Percentiles rank a stretch among this genome's conserved stretches.
Conservation (phyloP, 164 flowering plant genomes). For the Hamamelis virginiana region DNA sequence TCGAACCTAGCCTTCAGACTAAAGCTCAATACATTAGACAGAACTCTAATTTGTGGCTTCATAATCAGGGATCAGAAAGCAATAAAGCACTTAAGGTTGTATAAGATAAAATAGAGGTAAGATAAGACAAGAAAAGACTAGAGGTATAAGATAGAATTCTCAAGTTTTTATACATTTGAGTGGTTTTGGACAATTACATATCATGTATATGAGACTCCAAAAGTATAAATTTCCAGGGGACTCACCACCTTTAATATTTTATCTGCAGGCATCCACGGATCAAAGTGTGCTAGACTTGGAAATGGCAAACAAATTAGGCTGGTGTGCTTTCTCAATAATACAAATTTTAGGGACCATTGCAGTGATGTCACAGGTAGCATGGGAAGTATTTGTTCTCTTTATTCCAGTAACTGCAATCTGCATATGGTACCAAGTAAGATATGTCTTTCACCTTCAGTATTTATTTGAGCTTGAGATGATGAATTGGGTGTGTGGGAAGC, state of each 20-base stretch:
- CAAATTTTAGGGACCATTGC: slow-evolving; percentile 77
- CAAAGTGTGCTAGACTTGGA: slow-evolving; percentile 92
- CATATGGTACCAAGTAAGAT: slow-evolving; percentile 89
- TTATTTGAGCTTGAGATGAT: not conserved
- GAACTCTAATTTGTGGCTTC: too few relatives aligned
- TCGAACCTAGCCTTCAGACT: too few relatives aligned
- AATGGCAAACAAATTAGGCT: slow-evolving; percentile 65
- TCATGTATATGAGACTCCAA: not conserved
- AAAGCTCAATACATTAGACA: too few relatives aligned
- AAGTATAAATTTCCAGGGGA: not conserved
- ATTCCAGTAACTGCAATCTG: slow-evolving; percentile 85
- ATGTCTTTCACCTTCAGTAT: not conserved
- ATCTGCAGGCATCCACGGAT: slow-evolving; percentile 79
- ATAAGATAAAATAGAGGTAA: too few relatives aligned
- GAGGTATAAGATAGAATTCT: too few relatives aligned
- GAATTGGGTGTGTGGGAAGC: not conserved
- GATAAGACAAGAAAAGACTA: too few relatives aligned
- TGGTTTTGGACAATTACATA: not conserved
- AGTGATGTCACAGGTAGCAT: slow-evolving; percentile 95
- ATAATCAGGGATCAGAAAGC: too few relatives aligned
- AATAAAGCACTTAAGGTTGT: too few relatives aligned
- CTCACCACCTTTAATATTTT: slow-evolving; percentile 4
- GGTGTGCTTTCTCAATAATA: slow-evolving; percentile 93
- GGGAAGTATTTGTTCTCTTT: slow-evolving; percentile 87
- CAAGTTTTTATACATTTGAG: not conserved